Evolutionary conservation across 805 yeast species (phyloP), one percentile per base, ranked within the genome.

Genomic region (Metschnikowia drakensbergensis): DNA sequence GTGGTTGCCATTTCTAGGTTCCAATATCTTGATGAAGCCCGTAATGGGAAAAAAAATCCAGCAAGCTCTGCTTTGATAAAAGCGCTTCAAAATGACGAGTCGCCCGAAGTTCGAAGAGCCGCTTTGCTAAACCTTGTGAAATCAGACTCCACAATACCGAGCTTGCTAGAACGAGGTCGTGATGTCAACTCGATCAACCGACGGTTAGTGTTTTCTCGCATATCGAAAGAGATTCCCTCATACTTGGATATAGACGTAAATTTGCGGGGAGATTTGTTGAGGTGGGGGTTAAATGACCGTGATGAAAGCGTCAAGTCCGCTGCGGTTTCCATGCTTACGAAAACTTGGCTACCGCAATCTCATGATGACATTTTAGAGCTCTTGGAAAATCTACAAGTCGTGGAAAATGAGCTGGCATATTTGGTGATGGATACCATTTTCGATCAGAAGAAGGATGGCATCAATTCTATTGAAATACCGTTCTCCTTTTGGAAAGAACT

Each of bases 251-350:
- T 71, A 47, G 60, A 69, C 7, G 69, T 88, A 7, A 77, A 75
- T 30, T 71, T 78, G 42, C 71, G 96, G 37, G 92, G 86, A 49
- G 76, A 78, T 47, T 63, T 94, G 25, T 71, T 94, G 22, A 73
- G 76, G 37, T 87, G 96, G 89, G 98, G 99, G 3, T 73, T 92
- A 44, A 82, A 81, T 52, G 99, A 92, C 65, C 79, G 97, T 55
- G 97, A 91, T 54, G 81, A 75, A 4, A 56, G 73, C 5, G 97
- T 94, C 1, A 71, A 81, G 54, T 71, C 70, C 27, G 92, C 96
- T 0, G 89, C 96, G 4, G 66, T 76, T 1, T 78, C 80, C 53
- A 77, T 90, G 82, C 73, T 94, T 39, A 76, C 87, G 2, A 68
- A 71, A 27, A 76, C 76, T 38, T 94, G 98, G 98, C 75, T 86